Percentiles rank a stretch among this genome's conserved stretches.
phyloP scores from a whole-genome alignment of 2,329 filamentous ascomycete species.

The Ophiostoma fasciatum region DNA sequence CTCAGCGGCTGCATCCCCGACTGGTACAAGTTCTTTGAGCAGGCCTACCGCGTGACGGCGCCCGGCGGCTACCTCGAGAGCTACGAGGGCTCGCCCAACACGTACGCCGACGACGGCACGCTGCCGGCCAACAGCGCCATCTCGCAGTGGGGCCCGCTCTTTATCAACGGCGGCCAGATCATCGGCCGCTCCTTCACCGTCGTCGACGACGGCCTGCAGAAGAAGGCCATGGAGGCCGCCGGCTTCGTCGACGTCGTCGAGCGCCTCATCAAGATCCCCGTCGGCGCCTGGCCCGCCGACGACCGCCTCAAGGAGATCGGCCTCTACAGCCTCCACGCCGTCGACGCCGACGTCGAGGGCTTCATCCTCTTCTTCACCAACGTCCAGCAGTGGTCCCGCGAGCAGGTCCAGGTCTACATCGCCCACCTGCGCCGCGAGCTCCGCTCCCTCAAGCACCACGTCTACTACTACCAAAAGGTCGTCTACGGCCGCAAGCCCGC shows the following conservation, averaged over 20 bases:
- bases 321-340: conserved; percentile 6
- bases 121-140: conserved; percentile 13
- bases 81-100: conserved; percentile 10
- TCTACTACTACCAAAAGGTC: conserved; percentile 8
- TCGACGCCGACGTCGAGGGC: conserved; percentile 11
- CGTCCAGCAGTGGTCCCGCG: conserved; percentile 11
- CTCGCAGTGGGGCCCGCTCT: conserved; percentile 15
- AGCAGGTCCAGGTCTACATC: conserved; percentile 10
- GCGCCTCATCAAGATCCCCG: conserved; percentile 27
- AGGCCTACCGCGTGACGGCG: conserved; percentile 32
- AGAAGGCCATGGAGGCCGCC: conserved; percentile 5
- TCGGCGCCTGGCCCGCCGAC: conserved; percentile 22
- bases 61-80: conserved; percentile 30
- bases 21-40: conserved; percentile 33
- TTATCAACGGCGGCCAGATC: conserved; percentile 27
- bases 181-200: conserved; percentile 7
- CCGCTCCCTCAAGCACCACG: conserved; percentile 9
- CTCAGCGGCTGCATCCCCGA: conserved; percentile 37
- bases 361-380: conserved; percentile 10
- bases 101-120: conserved; percentile 15
- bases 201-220: conserved; percentile 7
- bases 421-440: conserved; percentile 11
- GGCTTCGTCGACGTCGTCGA: conserved; percentile 17
- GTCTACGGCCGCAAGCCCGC: conserved; percentile 12
- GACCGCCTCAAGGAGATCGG: conserved; percentile 17